Evolutionary conservation across 164 flowering plant species (phyloP), one percentile per base, ranked within the genome.

Genomic region (Chimonanthus salicifolius): DNA sequence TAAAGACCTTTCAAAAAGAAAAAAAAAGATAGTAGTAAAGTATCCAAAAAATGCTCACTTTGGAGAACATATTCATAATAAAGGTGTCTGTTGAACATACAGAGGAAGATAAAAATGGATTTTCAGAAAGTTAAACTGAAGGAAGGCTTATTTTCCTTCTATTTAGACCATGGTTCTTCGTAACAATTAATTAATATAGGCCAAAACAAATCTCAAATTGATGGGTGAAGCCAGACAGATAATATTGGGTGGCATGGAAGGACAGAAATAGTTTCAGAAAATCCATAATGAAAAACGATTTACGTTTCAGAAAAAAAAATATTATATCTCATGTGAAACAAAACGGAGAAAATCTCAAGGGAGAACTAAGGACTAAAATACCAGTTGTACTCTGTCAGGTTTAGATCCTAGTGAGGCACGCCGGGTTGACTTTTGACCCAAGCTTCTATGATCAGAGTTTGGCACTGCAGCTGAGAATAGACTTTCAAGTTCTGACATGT

Each of bases 361-460:
- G 33, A 21, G 33, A 63, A 63, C 7, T 18, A 63, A n/a, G 46
- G 48, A 66, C n/a, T 13, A 48, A 67, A 62, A 75, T 87, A 94
- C 99, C 97, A 96, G 87, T 77, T 96, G 97, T 62, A 96, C 90
- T 85, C 84, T 94, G 9, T 91, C 97, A 71, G 89, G 54, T 85
- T 92, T 94, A 20, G 79, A 75, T 49, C 85, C 90, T 71, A 78
- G 62, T 21, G 91, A 73, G 33, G 86, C 79, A 18, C 87, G 86
- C 13, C 86, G 86, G 60, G 73, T 83, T 54, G 88, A 78, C 80
- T 87, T 89, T 46, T 80, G 87, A 65, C 85, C 86, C 51, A 74
- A 49, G 47, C 62, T 76, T 48, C 85, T 90, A 54, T 62, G 70
- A 69, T 83, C 90, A 75, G 91, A 74, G 74, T 64, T 84, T 64